Conservation (phyloP, 345 rosid genomes). For the Eucalyptus marginata region DNA sequence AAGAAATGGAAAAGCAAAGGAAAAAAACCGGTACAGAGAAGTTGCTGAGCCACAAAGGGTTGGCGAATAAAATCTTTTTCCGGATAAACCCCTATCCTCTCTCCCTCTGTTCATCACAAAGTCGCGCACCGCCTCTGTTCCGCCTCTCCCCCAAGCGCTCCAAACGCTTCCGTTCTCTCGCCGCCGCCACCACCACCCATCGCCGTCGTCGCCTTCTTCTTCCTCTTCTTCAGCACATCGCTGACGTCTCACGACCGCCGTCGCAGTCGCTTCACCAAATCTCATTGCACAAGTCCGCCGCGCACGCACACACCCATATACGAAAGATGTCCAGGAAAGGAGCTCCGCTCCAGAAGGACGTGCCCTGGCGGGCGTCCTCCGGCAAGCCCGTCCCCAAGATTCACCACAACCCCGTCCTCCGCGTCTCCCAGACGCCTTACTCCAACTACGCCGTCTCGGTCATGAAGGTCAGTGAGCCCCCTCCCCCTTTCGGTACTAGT, state of each 20-base stretch:
- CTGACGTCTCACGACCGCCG: neutral
- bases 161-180: too few relatives aligned
- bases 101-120: neutral
- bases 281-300: neutral
- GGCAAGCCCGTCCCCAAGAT: constrained; percentile 64
- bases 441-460: constrained; percentile 50
- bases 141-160: neutral
- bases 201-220: neutral
- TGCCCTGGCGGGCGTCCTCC: constrained; percentile 68
- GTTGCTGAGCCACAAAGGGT: neutral
- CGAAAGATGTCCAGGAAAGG: constrained; percentile 44
- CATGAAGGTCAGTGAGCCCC: constrained; percentile 35
- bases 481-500: neutral
- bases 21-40: neutral
- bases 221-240: neutral
- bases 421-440: constrained; percentile 37
- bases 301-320: neutral
- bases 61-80: neutral
- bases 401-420: constrained; percentile 53
- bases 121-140: neutral
- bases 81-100: neutral
- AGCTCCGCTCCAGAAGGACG: constrained; percentile 56
- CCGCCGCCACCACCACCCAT: neutral
- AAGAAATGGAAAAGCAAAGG: neutral
- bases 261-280: neutral